Evolutionary conservation across 805 yeast genomes (phyloP).

Genomic region (Scheffersomyces stipitis): DNA sequence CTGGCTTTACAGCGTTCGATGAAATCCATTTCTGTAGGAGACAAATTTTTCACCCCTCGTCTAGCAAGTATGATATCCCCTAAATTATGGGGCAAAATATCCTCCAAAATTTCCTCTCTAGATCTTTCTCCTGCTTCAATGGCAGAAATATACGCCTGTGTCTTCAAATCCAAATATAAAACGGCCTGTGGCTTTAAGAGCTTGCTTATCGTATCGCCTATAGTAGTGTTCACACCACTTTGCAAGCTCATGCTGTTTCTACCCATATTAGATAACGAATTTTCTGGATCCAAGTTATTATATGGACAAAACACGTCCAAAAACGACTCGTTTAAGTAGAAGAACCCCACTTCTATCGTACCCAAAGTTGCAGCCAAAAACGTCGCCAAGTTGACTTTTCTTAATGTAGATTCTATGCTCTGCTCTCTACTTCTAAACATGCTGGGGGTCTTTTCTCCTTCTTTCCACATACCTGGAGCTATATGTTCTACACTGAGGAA

Average conservation of each 20-base stretch:
- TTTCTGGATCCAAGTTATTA: conserved; percentile 53
- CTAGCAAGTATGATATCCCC: conserved; percentile 46
- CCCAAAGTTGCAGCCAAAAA: conserved; percentile 87
- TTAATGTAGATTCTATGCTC: conserved; percentile 60
- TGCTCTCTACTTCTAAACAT: conserved; percentile 62
- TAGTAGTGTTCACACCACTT: conserved; percentile 30
- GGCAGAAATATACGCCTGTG: conserved; percentile 93
- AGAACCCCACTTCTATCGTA: conserved; percentile 81
- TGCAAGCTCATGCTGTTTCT: conserved; percentile 31
- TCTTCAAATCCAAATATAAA: conserved; percentile 81
- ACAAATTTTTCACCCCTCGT: conserved; percentile 41
- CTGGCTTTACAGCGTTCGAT: conserved; percentile 71
- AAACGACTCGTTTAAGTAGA: conserved; percentile 79
- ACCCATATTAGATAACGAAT: conserved; percentile 37
- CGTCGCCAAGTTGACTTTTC: conserved; percentile 85
- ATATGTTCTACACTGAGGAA: conserved; percentile 68
- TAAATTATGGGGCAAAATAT: conserved; percentile 69
- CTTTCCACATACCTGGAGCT: conserved; percentile 70
- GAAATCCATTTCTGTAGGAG: conserved; percentile 81
- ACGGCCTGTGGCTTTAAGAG: conserved; percentile 79
- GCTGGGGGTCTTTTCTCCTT: conserved; percentile 57
- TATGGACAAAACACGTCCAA: conserved; percentile 85
- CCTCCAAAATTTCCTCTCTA: conserved; percentile 66
- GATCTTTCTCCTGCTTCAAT: conserved; percentile 63
- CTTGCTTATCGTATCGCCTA: conserved; percentile 49